Evolutionary conservation across 1,139 yeast genomes (phyloP), one percentile per base, ranked within the genome.

Genomic region (Blastobotrys ciferrii): DNA sequence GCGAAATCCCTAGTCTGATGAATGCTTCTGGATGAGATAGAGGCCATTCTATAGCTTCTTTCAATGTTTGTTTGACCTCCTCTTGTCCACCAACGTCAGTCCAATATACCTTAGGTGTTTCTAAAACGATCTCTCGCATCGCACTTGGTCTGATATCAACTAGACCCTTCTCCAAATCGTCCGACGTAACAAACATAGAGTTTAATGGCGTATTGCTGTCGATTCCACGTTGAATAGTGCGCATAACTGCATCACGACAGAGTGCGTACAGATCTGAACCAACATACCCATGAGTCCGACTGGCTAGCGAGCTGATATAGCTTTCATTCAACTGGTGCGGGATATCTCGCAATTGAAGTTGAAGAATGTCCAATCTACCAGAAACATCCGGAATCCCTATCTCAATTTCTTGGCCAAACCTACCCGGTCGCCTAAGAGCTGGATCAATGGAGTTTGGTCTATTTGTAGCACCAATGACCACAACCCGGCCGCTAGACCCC

Each of bases 341-440:
- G 85, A 89, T 87, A 45, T 71, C 75, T 1, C 62, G 62, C 50
- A 92, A 75, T 55, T 84, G 86, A 55, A 84, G 78, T 25, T 58
- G 58, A 46, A 92, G 71, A 58, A 92, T 94, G 66, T 88, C 96
- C 60, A 87, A 76, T 71, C 98, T 84, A 57, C 96, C 98, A 88
- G 95, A 88, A 52, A 97, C 97, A 73, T 92, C 98, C 52, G 98
- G 98, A 61, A 92, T 95, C 70, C 98, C 98, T 65, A 92, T 89
- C 70, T 92, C 98, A 58, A 92, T 97, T 74, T 92, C 99, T 73
- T 98, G 85, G 70, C 94, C 99, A 66, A 94, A 92, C 75, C 99
- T 86, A 67, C 99, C 99, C 60, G 91, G 91, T 75, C 99, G 85
- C 76, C 98, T 86, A 64, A 92, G 78, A 31, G 99, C 98, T 38